phyloP scores from a whole-genome alignment of 345 rosid genomes.

The Clausena lansium region DNA sequence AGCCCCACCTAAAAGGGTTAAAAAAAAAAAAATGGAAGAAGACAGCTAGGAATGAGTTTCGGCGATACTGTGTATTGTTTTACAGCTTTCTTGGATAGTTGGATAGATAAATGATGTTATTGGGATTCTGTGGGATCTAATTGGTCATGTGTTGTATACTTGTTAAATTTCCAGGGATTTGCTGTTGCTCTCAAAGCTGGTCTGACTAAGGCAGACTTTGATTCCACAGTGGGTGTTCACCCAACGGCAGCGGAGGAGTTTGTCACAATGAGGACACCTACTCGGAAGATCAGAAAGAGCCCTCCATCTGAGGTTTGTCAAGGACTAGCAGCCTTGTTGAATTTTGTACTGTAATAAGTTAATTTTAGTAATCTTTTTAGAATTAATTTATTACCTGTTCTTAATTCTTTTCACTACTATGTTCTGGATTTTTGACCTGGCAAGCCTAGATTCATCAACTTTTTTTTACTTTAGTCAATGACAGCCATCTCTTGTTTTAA shows the following conservation, averaged over 20 bases:
- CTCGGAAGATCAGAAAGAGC: constrained; percentile 60
- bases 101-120: background rate
- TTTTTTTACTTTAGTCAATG: background rate
- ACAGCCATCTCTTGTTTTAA: background rate
- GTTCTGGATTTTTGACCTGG: background rate
- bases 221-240: constrained; percentile 86
- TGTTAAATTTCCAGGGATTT: constrained; percentile 60
- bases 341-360: constrained; percentile 1
- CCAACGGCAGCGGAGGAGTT: constrained; percentile 93
- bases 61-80: background rate
- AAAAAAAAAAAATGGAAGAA: too few species aligned
- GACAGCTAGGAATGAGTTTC: background rate
- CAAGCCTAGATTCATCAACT: background rate
- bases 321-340: background rate
- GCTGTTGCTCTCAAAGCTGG: constrained; percentile 96
- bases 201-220: constrained; percentile 82
- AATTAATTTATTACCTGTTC: background rate
- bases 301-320: constrained; percentile 65
- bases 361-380: background rate
- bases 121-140: background rate
- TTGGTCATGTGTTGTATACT: background rate
- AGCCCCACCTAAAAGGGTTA: background rate
- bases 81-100: background rate
- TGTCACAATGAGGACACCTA: constrained; percentile 86
- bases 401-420: background rate